A percentile compares a stretch with the other conserved stretches of the same genome.
Evolutionary conservation across 148 eudicot species (phyloP).

Genomic region (Arbutus unedo): DNA sequence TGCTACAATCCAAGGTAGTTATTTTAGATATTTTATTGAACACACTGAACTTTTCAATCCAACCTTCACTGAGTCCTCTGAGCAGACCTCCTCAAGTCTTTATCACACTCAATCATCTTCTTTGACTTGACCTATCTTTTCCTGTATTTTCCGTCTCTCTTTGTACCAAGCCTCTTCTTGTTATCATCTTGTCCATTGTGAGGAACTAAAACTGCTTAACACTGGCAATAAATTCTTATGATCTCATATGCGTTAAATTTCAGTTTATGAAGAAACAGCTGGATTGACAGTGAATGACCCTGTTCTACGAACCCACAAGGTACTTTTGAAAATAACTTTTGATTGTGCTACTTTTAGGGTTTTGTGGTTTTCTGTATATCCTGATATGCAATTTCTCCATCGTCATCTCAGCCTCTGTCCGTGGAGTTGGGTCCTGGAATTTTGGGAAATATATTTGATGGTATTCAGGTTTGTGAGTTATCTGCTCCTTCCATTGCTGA

Average conservation of each 20-base stretch:
- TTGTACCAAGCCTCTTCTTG: not conserved
- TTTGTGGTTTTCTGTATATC: not conserved
- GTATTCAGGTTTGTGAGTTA: constrained; percentile 69
- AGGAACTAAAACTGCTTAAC: constrained; percentile 1
- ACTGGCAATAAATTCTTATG: not conserved
- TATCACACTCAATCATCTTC: not conserved
- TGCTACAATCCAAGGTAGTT: constrained; percentile 94
- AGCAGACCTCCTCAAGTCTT: not conserved
- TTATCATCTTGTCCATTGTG: not conserved
- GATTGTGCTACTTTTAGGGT: not conserved
- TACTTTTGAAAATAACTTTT: constrained; percentile 18
- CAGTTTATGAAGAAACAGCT: constrained; percentile 99
- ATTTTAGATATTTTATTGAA: not conserved
- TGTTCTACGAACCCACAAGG: constrained; percentile 97
- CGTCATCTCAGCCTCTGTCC: constrained; percentile 67
- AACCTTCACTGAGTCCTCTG: not conserved
- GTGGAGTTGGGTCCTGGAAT: constrained; percentile 98
- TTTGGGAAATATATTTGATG: constrained; percentile 95
- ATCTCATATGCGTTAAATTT: constrained; percentile 7
- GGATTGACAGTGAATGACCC: constrained; percentile 97
- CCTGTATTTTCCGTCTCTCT: not conserved
- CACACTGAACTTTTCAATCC: not conserved
- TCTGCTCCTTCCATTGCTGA: not conserved
- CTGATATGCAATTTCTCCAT: constrained; percentile 10
- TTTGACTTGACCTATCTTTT: not conserved